phyloP scores from a whole-genome alignment of 179 eudicot genomes.

The Beta macrorhiza region DNA sequence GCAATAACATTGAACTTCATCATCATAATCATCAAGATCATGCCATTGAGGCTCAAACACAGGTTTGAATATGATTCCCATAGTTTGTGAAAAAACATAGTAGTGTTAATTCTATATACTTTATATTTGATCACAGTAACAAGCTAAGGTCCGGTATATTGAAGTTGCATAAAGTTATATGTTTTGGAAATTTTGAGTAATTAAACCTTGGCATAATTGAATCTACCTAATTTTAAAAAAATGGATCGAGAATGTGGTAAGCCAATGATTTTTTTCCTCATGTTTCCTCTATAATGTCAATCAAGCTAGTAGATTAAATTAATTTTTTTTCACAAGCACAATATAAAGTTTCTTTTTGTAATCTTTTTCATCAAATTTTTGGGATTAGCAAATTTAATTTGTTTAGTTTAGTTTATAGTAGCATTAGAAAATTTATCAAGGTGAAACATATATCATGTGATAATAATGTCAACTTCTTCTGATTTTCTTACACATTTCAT shows the following conservation, averaged over 20 bases:
- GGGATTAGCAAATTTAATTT: neutral
- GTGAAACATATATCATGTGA: neutral
- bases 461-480: neutral
- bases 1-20: slow-evolving; percentile 45
- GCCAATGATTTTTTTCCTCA: no score
- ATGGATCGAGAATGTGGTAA: no score
- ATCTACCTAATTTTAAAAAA: no score
- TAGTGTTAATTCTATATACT: no score
- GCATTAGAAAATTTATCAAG: neutral
- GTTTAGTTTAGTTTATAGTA: neutral
- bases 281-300: no score
- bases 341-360: neutral
- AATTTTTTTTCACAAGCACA: neutral
- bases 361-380: neutral
- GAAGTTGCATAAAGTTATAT: neutral
- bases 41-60: slow-evolving; percentile 51
- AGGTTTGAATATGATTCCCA: slow-evolving; percentile 36
- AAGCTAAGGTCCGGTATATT: neutral
- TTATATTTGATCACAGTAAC: no score
- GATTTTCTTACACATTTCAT: neutral
- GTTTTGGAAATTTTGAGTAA: no score
- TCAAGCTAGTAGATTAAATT: neutral
- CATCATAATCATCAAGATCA: slow-evolving; percentile 26
- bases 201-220: no score
- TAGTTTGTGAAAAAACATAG: no score